Evolutionary conservation across 805 yeast species (phyloP).

Genomic region (Blastobotrys attinorum): DNA sequence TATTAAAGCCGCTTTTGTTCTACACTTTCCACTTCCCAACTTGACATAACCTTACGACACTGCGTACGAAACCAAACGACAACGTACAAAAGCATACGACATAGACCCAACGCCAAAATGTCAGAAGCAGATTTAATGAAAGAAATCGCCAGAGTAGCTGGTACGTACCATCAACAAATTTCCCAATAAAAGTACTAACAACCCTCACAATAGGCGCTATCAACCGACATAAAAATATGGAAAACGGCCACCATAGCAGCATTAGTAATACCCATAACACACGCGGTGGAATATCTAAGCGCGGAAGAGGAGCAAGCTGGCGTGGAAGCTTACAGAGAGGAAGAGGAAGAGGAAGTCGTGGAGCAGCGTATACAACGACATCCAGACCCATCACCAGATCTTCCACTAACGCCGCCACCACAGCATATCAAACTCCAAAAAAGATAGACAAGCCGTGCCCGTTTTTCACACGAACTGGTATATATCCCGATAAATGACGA

Average conservation of each 20-base stretch:
- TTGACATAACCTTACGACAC: no score
- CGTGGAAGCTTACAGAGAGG: conserved; percentile 1
- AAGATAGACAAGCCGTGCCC: conserved; percentile 22
- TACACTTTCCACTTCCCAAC: no score
- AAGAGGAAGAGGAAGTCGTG: conserved; percentile 9
- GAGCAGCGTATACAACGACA: conserved; percentile 7
- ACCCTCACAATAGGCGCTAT: conserved; percentile 15
- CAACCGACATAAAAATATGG: conserved; percentile 17
- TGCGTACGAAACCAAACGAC: no score
- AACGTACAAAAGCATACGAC: no score
- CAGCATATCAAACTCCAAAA: conserved; percentile 7
- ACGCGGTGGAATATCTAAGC: not conserved
- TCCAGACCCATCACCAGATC: conserved; percentile 17
- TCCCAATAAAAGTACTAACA: not conserved
- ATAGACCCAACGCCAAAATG: not conserved
- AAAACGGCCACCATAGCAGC: not conserved
- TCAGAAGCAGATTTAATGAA: conserved; percentile 15
- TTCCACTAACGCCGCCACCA: conserved; percentile 20
- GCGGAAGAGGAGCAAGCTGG: not conserved
- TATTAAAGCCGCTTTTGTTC: no score
- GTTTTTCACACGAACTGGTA: conserved; percentile 25
- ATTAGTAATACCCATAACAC: conserved; percentile 1
- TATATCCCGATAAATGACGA: not conserved
- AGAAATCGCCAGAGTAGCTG: conserved; percentile 20
- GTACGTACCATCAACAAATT: conserved; percentile 6